Base-by-base conservation (phyloP, 371 early-diverging fungal species). In the Sporodiniella umbellata region DNA sequence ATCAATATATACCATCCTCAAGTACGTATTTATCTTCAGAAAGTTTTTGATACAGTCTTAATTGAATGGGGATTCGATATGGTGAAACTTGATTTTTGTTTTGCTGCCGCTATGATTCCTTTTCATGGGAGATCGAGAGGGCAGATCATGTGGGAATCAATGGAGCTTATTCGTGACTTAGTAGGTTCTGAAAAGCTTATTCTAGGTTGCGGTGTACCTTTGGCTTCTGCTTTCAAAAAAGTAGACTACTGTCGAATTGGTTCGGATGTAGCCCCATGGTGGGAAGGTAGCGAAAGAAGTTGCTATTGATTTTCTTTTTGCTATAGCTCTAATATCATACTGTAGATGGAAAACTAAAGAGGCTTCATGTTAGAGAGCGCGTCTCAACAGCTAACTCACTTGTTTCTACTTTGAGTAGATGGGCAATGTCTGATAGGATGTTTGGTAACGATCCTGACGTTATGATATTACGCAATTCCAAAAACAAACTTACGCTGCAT, bases 361-460 rank as follows among this genome's bases (percentile, higher is more conserved):
- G 68, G 7, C 58, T 80, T 8, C 75, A 83, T 51, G 83, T 80
- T 17, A 78, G 83, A 15, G 83, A 83, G 21, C 78, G 80, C 33
- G 77, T 83, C 0, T 80, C 83, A 0, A 78, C 78, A 17, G 72
- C 68, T 44, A 83, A 80, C 50, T 83, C 83, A 1, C 46, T 83
- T 42, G 64, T 73, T 1, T 80, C 79, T 6, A 80, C 80, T 0
- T 52, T 83, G n/a, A 58, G 62, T 15, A 70, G 83, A 2, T 83
- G 80, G 80, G 57, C 68, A 12, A 60, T 83, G 64, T 74, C 77
- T 0, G 77, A 74, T 21, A 64, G 79, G 22, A 76, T 80, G 74
- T 83, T 80, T 66, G 83, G 83, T 24, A 83, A 80, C 45, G 83
- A 83, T 31, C 80, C 83, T 10, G 83, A 83, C 30, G 83, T 83